Evolutionary conservation across 768 basidiomycete genomes (phyloP).

Genomic region (Pleurotus tuber-regium): DNA sequence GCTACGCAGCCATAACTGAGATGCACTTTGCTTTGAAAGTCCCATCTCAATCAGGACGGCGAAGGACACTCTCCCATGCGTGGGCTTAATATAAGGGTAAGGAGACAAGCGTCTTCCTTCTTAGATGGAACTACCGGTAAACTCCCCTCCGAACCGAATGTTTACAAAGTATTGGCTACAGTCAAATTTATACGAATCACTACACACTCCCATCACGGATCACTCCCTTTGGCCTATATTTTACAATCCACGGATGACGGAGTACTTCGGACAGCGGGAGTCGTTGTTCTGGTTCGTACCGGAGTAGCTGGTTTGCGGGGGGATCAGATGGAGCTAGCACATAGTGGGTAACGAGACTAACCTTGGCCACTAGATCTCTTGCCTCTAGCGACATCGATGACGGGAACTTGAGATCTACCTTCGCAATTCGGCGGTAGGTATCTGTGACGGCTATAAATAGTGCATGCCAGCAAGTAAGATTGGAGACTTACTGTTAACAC

Average conservation of each 20-base stretch:
- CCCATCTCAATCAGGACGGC: too few species aligned
- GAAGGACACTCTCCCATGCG: too few species aligned
- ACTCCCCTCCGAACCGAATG: too few species aligned
- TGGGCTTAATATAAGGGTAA: too few species aligned
- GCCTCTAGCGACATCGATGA: slow-evolving; percentile 58
- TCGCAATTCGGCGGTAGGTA: slow-evolving; percentile 87
- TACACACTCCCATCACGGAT: slow-evolving; percentile 19
- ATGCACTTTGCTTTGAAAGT: slow-evolving; percentile 21
- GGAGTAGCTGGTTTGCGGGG: slow-evolving; percentile 67
- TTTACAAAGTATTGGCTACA: too few species aligned
- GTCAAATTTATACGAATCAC: slow-evolving; percentile 22
- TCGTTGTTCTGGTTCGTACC: slow-evolving; percentile 76
- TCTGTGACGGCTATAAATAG: slow-evolving; percentile 39
- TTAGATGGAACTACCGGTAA: too few species aligned
- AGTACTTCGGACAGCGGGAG: slow-evolving; percentile 73
- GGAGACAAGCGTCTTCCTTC: too few species aligned
- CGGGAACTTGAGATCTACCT: slow-evolving; percentile 78
- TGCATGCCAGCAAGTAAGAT: neutral
- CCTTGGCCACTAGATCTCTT: slow-evolving; percentile 61
- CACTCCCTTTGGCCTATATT: slow-evolving; percentile 51
- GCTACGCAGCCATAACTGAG: slow-evolving; percentile 36
- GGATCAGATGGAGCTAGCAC: slow-evolving; percentile 2
- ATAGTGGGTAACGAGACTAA: slow-evolving; percentile 27
- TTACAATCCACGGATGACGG: slow-evolving; percentile 85
- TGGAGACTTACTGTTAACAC: slow-evolving; percentile 61